A percentile compares a stretch with the other conserved stretches of the same genome.
Evolutionary conservation across 768 basidiomycete genomes (phyloP).

Genomic region (Leccinum fibrillosum): DNA sequence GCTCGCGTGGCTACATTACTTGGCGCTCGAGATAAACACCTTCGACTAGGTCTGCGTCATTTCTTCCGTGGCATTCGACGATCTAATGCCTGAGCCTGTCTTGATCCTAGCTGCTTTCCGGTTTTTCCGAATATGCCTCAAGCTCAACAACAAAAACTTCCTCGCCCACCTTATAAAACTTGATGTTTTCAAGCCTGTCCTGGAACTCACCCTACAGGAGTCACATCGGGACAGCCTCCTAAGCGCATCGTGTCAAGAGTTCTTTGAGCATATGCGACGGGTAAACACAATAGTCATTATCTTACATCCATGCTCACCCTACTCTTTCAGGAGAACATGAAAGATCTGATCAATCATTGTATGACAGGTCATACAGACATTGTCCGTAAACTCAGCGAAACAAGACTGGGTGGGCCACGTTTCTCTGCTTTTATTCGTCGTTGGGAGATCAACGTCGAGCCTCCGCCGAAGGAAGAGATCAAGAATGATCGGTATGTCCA

Average conservation of each 20-base stretch:
- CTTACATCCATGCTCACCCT: conserved; percentile 4
- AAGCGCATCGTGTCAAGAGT: conserved; percentile 93
- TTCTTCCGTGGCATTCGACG: background rate
- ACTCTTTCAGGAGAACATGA: conserved; percentile 72
- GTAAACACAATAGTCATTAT: conserved; percentile 41
- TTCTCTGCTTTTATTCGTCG: conserved; percentile 72
- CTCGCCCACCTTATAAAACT: conserved; percentile 76
- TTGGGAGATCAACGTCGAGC: conserved; percentile 93
- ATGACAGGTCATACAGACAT: conserved; percentile 72
- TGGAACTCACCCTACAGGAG: conserved; percentile 82
- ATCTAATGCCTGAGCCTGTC: conserved; percentile 11
- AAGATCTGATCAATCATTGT: conserved; percentile 77
- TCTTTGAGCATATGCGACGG: conserved; percentile 87
- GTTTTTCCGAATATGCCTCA: conserved; percentile 83
- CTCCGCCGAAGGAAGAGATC: conserved; percentile 51
- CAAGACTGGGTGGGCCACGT: conserved; percentile 58
- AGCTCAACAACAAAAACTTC: conserved; percentile 75
- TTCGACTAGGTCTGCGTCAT: conserved; percentile 73
- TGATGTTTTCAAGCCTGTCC: conserved; percentile 77
- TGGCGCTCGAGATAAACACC: conserved; percentile 83
- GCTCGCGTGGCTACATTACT: conserved; percentile 73
- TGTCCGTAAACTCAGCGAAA: conserved; percentile 61
- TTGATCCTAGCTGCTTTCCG: conserved; percentile 74
- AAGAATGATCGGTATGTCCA: conserved; percentile 49
- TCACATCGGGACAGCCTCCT: conserved; percentile 87